Evolutionary conservation across 805 yeast genomes (phyloP).

Genomic region (Metschnikowia cubensis): DNA sequence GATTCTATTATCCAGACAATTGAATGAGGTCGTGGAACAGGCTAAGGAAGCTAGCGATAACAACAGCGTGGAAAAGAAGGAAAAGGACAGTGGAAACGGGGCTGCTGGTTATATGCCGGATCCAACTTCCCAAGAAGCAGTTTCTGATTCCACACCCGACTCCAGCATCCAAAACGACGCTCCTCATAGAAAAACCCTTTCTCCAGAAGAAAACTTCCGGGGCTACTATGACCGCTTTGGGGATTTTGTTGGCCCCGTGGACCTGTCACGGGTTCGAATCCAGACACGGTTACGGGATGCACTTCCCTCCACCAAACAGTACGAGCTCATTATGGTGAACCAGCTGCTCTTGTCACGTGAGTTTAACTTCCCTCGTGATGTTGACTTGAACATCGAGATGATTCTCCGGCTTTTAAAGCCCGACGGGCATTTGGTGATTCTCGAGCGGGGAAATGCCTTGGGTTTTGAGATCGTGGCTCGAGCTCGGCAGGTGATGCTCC

Average conservation of each 20-base stretch:
- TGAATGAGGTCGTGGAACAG: conserved; percentile 33
- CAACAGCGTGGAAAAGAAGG: no score
- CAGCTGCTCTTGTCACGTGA: conserved; percentile 68
- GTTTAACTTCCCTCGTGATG: conserved; percentile 63
- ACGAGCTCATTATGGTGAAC: conserved; percentile 79
- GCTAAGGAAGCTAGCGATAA: no score
- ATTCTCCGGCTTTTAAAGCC: conserved; percentile 65
- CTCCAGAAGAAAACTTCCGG: conserved; percentile 4
- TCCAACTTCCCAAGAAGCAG: no score
- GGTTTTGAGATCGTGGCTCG: conserved; percentile 88
- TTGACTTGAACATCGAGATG: conserved; percentile 62
- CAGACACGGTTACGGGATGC: conserved; percentile 53
- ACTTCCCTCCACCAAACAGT: conserved; percentile 50
- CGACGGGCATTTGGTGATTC: conserved; percentile 69
- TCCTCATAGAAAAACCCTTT: no score
- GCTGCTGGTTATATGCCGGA: no score
- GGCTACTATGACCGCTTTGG: conserved; percentile 10
- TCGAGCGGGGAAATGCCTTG: conserved; percentile 85
- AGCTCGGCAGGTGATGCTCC: conserved; percentile 84
- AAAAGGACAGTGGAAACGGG: no score
- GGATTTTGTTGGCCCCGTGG: conserved; percentile 44
- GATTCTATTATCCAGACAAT: conserved; percentile 66
- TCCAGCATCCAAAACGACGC: no score
- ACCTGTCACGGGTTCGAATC: conserved; percentile 51
- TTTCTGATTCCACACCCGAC: no score